Conservation (phyloP, 352 stramenopile genomes). For the Peronospora farinosa region DNA sequence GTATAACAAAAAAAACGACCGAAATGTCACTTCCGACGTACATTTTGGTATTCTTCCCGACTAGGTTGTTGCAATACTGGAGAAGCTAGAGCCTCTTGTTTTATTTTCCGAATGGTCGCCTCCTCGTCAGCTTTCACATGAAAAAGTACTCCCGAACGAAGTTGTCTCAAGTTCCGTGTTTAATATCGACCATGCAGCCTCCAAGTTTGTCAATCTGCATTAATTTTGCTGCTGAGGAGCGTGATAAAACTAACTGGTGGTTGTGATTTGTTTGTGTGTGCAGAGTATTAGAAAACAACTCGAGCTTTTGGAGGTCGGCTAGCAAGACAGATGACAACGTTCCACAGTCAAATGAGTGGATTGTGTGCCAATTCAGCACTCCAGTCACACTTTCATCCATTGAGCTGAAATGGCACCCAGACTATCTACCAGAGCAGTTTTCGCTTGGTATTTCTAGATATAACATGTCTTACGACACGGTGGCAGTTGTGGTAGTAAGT, state of each 20-base stretch:
- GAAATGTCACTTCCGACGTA: not conserved
- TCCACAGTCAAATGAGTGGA: constrained; percentile 33
- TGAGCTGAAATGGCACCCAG: constrained; percentile 40
- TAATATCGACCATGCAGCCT: constrained; percentile 46
- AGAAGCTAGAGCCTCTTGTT: constrained; percentile 51
- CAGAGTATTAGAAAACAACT: constrained; percentile 38
- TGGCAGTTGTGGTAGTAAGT: constrained; percentile 39
- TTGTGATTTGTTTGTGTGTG: not conserved
- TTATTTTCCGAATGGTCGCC: constrained; percentile 81
- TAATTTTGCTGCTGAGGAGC: not conserved
- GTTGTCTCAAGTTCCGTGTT: constrained; percentile 55
- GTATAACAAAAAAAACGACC: not conserved
- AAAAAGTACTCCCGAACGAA: constrained; percentile 34
- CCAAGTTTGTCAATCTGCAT: constrained; percentile 30
- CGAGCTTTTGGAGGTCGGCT: constrained; percentile 42
- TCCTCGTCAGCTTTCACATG: constrained; percentile 43
- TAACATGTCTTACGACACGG: constrained; percentile 38
- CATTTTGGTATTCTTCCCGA: not conserved
- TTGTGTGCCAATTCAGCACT: constrained; percentile 47
- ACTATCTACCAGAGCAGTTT: constrained; percentile 37
- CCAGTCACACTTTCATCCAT: constrained; percentile 40
- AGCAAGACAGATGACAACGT: constrained; percentile 15
- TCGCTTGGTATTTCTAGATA: constrained; percentile 44
- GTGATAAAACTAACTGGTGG: not conserved
- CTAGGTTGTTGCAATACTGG: constrained; percentile 58